Evolutionary conservation across 768 basidiomycete genomes (phyloP).

Genomic region (Mycena metata): DNA sequence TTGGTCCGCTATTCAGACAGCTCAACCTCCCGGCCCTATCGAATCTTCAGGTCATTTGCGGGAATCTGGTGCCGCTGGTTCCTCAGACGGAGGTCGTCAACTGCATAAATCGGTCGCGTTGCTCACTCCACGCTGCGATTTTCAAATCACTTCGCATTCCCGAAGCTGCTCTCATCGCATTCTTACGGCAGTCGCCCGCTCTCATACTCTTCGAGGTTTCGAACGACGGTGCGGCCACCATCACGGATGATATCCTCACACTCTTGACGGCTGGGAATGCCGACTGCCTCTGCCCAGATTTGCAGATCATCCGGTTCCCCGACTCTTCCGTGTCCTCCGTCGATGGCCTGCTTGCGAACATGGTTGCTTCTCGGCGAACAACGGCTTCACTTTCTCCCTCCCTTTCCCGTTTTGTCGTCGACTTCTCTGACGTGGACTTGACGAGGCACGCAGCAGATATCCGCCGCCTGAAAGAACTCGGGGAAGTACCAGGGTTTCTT

Average conservation of each 20-base stretch:
- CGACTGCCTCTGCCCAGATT: slow-evolving; percentile 21
- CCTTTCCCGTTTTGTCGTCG: slow-evolving; percentile 22
- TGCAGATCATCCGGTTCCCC: slow-evolving; percentile 29
- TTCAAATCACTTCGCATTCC: slow-evolving; percentile 25
- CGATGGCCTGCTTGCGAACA: slow-evolving; percentile 27
- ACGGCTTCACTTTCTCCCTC: not conserved
- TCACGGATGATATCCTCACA: slow-evolving; percentile 20
- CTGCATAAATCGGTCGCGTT: slow-evolving; percentile 16
- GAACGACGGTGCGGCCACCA: slow-evolving; percentile 5
- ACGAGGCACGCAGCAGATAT: slow-evolving; percentile 16
- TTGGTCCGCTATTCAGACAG: slow-evolving; percentile 23
- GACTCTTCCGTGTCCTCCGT: slow-evolving; percentile 21
- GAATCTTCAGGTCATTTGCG: slow-evolving; percentile 27
- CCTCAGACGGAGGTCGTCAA: slow-evolving; percentile 20
- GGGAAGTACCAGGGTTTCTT: too few relatives aligned
- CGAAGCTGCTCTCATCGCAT: slow-evolving; percentile 22
- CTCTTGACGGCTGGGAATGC: slow-evolving; percentile 13
- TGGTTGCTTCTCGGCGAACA: slow-evolving; percentile 27
- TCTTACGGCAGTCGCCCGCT: slow-evolving; percentile 22
- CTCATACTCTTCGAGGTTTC: slow-evolving; percentile 27
- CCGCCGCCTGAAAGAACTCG: slow-evolving; percentile 20
- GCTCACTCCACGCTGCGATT: not conserved
- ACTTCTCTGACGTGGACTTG: slow-evolving; percentile 21
- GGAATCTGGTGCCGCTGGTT: not conserved
- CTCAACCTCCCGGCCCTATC: slow-evolving; percentile 21